phyloP scores from a whole-genome alignment of 1,139 yeast species.

The Diutina mesorugosa region DNA sequence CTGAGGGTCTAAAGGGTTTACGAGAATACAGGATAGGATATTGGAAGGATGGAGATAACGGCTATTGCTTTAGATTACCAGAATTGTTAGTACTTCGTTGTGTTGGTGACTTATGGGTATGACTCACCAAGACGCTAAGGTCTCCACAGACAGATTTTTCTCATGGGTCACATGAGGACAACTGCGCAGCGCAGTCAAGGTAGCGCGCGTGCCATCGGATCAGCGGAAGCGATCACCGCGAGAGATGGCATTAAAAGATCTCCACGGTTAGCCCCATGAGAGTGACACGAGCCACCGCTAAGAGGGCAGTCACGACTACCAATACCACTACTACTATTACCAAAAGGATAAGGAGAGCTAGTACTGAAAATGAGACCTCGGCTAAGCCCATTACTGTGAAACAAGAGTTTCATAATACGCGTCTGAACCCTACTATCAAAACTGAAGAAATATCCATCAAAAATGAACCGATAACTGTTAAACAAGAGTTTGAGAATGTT shows the following conservation, averaged over 20 bases:
- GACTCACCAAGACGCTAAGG: background rate
- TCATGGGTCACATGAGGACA: background rate
- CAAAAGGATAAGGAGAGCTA: background rate
- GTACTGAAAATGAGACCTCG: too few species aligned
- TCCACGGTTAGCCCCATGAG: background rate
- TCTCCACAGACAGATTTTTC: background rate
- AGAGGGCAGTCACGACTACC: background rate
- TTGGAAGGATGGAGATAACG: too few species aligned
- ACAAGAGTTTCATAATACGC: too few species aligned
- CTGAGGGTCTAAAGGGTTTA: too few species aligned
- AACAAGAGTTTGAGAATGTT: background rate
- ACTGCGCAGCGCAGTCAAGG: too few species aligned
- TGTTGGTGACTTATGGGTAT: background rate
- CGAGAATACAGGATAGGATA: background rate
- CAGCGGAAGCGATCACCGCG: background rate
- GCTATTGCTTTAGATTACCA: too few species aligned
- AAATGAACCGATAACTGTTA: background rate
- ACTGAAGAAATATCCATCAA: background rate
- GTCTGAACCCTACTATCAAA: too few species aligned
- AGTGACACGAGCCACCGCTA: background rate
- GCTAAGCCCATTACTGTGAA: too few species aligned
- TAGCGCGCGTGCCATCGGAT: background rate
- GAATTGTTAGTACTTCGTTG: too few species aligned
- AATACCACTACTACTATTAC: background rate
- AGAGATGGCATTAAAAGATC: background rate